These are phyloP conservation scores for Carex parvula DNA, from an alignment of 176 grass and related monocot species.

Conservation along the genomic window DNA sequence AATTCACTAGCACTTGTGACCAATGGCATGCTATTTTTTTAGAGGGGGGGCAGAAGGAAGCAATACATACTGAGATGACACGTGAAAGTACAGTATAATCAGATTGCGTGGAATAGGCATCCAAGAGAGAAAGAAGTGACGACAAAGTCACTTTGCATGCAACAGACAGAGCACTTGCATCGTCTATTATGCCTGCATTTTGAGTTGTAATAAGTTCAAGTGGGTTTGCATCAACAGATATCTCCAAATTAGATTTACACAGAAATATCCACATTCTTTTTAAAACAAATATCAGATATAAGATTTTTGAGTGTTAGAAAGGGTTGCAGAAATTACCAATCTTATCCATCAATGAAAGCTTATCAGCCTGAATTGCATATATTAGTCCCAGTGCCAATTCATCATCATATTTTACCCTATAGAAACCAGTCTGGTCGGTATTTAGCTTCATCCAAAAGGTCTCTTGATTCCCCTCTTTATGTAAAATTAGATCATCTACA, in stretches of 20 bases:
- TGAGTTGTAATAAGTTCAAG: slow-evolving; percentile 15
- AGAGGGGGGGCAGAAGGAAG: background rate
- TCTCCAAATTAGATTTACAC: slow-evolving; percentile 2
- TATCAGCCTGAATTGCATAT: slow-evolving; percentile 57
- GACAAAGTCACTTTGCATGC: slow-evolving; percentile 62
- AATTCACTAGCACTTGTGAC: background rate
- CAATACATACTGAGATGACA: slow-evolving; percentile 50
- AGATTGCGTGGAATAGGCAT: slow-evolving; percentile 45
- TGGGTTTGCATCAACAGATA: slow-evolving; percentile 4
- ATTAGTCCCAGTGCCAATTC: slow-evolving; percentile 56
- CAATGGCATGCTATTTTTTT: slow-evolving; percentile 1
- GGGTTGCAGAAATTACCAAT: slow-evolving; percentile 46
- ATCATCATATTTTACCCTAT: slow-evolving; percentile 80
- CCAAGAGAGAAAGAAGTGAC: slow-evolving; percentile 59
- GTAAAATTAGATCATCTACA: slow-evolving; percentile 36
- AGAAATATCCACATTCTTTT: background rate
- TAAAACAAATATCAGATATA: background rate
- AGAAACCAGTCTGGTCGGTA: slow-evolving; percentile 77
- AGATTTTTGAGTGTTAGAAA: background rate
- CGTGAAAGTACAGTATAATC: slow-evolving; percentile 83
- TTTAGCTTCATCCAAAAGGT: slow-evolving; percentile 86
- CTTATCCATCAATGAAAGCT: slow-evolving; percentile 71
- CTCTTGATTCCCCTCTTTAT: slow-evolving; percentile 27
- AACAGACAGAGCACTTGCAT: slow-evolving; percentile 61
- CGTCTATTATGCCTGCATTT: slow-evolving; percentile 72